These are phyloP conservation scores for Lactarius evosmus DNA, from an alignment of 768 basidiomycete species.

Conservation along the genomic window DNA sequence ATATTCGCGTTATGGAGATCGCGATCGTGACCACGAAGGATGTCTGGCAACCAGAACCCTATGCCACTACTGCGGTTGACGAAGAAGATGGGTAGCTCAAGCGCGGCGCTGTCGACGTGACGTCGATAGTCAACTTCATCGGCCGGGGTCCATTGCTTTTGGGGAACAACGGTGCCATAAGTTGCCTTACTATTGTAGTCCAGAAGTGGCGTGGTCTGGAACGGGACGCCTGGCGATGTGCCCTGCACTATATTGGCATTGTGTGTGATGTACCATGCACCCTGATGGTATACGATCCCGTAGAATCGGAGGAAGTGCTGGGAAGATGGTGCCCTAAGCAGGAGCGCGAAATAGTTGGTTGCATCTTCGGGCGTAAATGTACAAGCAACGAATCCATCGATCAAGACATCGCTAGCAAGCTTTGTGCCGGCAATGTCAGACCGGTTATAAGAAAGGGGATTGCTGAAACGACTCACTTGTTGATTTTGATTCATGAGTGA, in stretches of 20 bases:
- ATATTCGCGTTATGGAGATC: neutral
- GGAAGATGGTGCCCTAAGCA: neutral
- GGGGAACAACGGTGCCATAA: constrained; percentile 2
- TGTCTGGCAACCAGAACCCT: neutral
- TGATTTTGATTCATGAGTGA: no score
- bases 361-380: constrained; percentile 7
- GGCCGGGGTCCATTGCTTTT: neutral
- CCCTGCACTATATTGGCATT: neutral
- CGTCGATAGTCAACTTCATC: neutral
- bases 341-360: neutral
- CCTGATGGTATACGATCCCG: neutral
- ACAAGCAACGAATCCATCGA: constrained; percentile 4
- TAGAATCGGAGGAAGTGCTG: neutral
- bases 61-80: neutral
- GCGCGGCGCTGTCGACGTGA: neutral
- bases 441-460: no score
- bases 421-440: no score
- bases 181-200: neutral
- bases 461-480: no score
- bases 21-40: neutral
- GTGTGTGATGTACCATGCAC: constrained; percentile 7
- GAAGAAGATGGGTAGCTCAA: neutral
- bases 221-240: neutral
- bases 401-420: neutral
- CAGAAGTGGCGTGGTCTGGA: neutral